Conservation (phyloP, 371 early-diverging fungal species). For the Furculomyces boomerangus region DNA sequence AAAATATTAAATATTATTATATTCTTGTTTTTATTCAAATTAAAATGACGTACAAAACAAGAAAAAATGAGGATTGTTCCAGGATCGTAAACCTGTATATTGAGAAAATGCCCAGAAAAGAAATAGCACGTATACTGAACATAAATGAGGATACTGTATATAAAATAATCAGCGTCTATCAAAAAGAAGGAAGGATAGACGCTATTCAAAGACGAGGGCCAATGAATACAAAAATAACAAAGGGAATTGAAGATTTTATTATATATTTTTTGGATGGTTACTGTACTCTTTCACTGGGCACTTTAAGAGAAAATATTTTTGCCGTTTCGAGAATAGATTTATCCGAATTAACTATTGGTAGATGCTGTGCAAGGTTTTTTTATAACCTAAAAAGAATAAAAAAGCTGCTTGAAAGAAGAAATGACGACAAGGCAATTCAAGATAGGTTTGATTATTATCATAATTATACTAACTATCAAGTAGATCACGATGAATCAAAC, state of each 20-base stretch:
- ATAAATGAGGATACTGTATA: not conserved
- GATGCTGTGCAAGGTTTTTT: not conserved
- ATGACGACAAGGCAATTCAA: not conserved
- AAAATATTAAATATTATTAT: no score
- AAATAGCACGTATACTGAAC: not conserved
- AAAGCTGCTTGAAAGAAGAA: not conserved
- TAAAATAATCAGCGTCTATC: not conserved
- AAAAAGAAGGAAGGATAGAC: not conserved
- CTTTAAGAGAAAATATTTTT: not conserved
- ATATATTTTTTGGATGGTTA: not conserved
- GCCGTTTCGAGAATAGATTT: not conserved
- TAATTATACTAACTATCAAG: not conserved
- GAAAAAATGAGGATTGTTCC: not conserved
- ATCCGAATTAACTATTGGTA: not conserved
- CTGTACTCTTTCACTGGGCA: not conserved
- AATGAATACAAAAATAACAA: not conserved
- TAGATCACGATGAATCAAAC: not conserved
- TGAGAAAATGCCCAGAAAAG: not conserved
- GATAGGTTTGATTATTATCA: not conserved
- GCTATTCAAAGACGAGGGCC: not conserved
- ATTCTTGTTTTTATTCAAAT: no score
- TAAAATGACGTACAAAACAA: not conserved
- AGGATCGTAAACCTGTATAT: not conserved
- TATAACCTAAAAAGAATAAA: not conserved
- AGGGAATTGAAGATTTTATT: not conserved